phyloP scores from a whole-genome alignment of 129 eudicot species.

The Tagetes erecta region DNA sequence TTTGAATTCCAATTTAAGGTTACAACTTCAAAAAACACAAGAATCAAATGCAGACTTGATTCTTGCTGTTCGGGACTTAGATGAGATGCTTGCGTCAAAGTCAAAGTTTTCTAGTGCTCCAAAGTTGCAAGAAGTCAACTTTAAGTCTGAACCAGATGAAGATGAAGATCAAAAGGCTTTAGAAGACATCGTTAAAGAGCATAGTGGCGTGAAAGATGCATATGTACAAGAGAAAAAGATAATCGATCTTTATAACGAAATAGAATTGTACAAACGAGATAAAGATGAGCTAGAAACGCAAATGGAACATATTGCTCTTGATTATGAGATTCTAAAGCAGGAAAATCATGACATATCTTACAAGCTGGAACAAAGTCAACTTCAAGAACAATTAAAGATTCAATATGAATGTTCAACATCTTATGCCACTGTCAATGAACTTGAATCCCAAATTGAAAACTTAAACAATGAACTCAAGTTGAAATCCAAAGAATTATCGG shows the following conservation, averaged over 20 bases:
- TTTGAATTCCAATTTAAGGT: constrained; percentile 62
- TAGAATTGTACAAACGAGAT: constrained; percentile 74
- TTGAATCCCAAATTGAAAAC: constrained; percentile 50
- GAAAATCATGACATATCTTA: constrained; percentile 74
- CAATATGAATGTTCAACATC: constrained; percentile 84
- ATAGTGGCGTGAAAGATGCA: constrained; percentile 57
- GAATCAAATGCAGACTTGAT: constrained; percentile 87
- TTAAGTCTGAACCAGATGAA: constrained; percentile 32
- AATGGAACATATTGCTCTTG: constrained; percentile 95
- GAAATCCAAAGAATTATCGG: constrained; percentile 45
- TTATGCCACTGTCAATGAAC: constrained; percentile 48
- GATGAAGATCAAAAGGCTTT: constrained; percentile 90
- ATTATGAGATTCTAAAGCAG: constrained; percentile 88
- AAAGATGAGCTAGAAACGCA: constrained; percentile 88
- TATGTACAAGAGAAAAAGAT: constrained; percentile 74
- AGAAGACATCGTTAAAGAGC: constrained; percentile 77
- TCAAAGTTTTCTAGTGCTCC: constrained; percentile 25
- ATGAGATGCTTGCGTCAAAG: constrained; percentile 70
- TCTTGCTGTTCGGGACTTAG: constrained; percentile 87
- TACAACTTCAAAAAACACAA: constrained; percentile 92
- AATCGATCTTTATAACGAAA: constrained; percentile 64
- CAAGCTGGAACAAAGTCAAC: constrained; percentile 69
- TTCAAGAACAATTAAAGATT: constrained; percentile 83
- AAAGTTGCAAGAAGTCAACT: constrained; percentile 33
- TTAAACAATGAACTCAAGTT: constrained; percentile 47